Percentiles rank a stretch among this genome's conserved stretches.
Evolutionary conservation across 495 filamentous ascomycete genomes (phyloP).

Genomic region (Achaetomiella virescens): DNA sequence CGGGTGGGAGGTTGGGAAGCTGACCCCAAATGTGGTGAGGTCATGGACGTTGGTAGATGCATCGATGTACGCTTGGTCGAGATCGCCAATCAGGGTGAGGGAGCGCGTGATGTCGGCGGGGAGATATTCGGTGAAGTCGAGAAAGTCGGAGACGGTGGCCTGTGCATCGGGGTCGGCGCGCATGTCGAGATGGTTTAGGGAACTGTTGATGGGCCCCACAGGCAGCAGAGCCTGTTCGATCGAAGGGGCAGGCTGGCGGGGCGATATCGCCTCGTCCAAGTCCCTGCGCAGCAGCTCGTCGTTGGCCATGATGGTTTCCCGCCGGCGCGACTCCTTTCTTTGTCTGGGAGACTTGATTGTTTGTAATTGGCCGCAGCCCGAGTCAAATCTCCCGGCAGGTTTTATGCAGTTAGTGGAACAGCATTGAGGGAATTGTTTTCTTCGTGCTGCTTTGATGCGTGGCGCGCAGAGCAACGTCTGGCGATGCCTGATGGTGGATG

Average conservation of each 20-base stretch:
- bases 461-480: no score
- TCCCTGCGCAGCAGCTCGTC: constrained; percentile 19
- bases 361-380: neutral
- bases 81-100: constrained; percentile 76
- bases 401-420: no score
- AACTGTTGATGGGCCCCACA: constrained; percentile 24
- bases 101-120: constrained; percentile 89
- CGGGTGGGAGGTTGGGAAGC: constrained; percentile 54
- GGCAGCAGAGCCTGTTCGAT: constrained; percentile 28
- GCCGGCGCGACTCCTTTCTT: neutral
- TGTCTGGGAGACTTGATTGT: neutral
- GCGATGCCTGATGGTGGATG: no score
- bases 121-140: constrained; percentile 95
- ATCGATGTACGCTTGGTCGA: constrained; percentile 65
- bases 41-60: constrained; percentile 63
- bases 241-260: constrained; percentile 29
- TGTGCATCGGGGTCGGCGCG: constrained; percentile 84
- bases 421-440: no score
- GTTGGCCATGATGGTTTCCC: constrained; percentile 9
- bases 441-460: no score
- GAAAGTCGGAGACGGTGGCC: constrained; percentile 87
- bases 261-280: constrained; percentile 36
- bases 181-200: constrained; percentile 31
- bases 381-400: no score
- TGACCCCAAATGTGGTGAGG: constrained; percentile 67